Base-by-base conservation (phyloP, 1,284 basidiomycete species). In the Ganoderma boninense region DNA sequence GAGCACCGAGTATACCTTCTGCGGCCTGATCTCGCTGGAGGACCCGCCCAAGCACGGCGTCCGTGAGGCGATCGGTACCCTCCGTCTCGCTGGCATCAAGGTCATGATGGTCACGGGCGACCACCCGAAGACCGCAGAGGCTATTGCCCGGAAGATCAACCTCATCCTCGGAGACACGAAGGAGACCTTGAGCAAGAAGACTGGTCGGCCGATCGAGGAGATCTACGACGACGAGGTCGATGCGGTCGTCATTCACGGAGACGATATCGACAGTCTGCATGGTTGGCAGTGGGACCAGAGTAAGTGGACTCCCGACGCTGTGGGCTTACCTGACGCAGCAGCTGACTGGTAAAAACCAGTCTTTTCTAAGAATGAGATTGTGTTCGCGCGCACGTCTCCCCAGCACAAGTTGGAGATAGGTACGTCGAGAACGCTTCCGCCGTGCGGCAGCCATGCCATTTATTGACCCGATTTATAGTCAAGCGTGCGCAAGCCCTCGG, bases 91-190 rank as follows among this genome's bases (percentile, higher is more conserved):
- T 14, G 90, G 90, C 10, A 91, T 92, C 77, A 91, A 90, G 79
- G 90, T 92, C 60, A 90, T 91, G 86, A 91, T 91, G 90, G 88
- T 91, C 8, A 91, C 90, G 35, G 89, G 89, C 69, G 90, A 91
- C 76, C 89, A 91, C 77, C 89, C 90, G 1, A 90, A 90, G 79
- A 92, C 90, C 0, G 90, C 90, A 0, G 89, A 90, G 77, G 90
- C 90, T 6, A 91, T 92, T 71, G 90, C 90, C 7, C 84, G 89
- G 70, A 90, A 91, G 81, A 90, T 92, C 77, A 91, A 91, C 74
- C 80, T 86, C 29, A 88, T 91, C 64, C 78, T 90, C 42, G 87
- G 90, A 2, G 89, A 91, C 69, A 91, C 90, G 4, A 86, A 87
- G 70, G 88, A 90, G 71, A 88, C 87, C 7, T 81, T 91, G 56